phyloP scores from a whole-genome alignment of 2,329 filamentous ascomycete species.

The Huntiella omanensis region DNA sequence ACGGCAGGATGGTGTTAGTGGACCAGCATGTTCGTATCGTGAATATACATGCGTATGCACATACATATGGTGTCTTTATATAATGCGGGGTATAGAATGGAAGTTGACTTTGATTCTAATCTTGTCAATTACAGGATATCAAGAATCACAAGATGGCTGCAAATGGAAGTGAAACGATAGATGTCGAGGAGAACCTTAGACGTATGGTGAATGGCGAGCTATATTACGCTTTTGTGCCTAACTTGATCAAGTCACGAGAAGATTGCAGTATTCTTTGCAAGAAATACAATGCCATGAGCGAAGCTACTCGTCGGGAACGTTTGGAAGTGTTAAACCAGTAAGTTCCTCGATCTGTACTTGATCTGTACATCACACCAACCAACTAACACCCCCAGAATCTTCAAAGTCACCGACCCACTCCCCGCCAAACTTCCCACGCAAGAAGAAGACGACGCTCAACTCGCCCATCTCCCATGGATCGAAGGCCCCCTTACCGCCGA shows the following conservation, averaged over 20 bases:
- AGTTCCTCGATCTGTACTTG: slow-evolving; percentile 17
- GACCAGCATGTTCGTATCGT: no score
- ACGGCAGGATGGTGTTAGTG: no score
- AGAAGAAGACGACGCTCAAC: slow-evolving; percentile 41
- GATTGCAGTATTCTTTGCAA: slow-evolving; percentile 42
- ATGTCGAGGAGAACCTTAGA: slow-evolving; percentile 5
- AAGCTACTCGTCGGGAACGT: slow-evolving; percentile 39
- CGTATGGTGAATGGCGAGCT: slow-evolving; percentile 50
- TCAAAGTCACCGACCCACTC: slow-evolving; percentile 35
- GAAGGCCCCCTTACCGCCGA: slow-evolving; percentile 53
- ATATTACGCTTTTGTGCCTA: slow-evolving; percentile 54
- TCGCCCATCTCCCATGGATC: slow-evolving; percentile 48
- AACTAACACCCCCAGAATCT: slow-evolving; percentile 10
- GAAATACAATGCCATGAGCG: slow-evolving; percentile 42
- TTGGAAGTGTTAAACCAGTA: slow-evolving; percentile 57
- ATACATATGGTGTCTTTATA: no score
- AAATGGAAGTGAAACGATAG: neutral
- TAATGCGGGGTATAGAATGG: no score
- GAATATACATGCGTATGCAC: no score
- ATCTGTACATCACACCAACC: neutral
- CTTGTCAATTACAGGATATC: no score
- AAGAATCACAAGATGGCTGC: neutral
- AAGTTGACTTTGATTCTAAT: no score
- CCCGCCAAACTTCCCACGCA: slow-evolving; percentile 33
- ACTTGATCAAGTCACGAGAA: slow-evolving; percentile 42